Evolutionary conservation across 202 grass and related monocot genomes (phyloP).

Genomic region (Schoenoplectus tabernaemontani): DNA sequence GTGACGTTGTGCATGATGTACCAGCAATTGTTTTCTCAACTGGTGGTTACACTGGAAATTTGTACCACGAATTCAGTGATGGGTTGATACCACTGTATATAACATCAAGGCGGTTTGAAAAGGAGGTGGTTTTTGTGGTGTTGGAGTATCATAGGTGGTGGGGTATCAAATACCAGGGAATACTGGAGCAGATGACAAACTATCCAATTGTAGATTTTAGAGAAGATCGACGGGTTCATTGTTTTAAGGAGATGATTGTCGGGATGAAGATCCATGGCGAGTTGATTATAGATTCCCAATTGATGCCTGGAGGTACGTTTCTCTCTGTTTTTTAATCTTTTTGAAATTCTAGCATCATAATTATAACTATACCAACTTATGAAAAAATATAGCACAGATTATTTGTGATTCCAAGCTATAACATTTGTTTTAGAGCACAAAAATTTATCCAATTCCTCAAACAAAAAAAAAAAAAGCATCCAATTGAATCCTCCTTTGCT

Average conservation of each 20-base stretch:
- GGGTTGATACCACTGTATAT: constrained; percentile 76
- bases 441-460: too few relatives aligned
- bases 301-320: constrained; percentile 51
- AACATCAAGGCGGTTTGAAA: constrained; percentile 53
- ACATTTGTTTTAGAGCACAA: neutral
- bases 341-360: neutral
- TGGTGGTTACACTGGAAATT: constrained; percentile 86
- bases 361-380: neutral
- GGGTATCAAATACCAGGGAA: constrained; percentile 55
- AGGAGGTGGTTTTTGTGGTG: constrained; percentile 74
- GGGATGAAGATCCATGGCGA: constrained; percentile 88
- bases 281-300: constrained; percentile 62
- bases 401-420: neutral
- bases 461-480: too few relatives aligned
- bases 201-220: constrained; percentile 77
- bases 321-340: neutral
- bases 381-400: neutral
- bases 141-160: constrained; percentile 91
- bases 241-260: constrained; percentile 83
- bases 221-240: constrained; percentile 67
- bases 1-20: constrained; percentile 67
- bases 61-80: constrained; percentile 95
- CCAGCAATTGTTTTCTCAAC: constrained; percentile 80
- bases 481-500: neutral
- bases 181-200: constrained; percentile 61